Evolutionary conservation across 2,329 filamentous ascomycete genomes (phyloP).

Genomic region (Blumeriella jaapii): DNA sequence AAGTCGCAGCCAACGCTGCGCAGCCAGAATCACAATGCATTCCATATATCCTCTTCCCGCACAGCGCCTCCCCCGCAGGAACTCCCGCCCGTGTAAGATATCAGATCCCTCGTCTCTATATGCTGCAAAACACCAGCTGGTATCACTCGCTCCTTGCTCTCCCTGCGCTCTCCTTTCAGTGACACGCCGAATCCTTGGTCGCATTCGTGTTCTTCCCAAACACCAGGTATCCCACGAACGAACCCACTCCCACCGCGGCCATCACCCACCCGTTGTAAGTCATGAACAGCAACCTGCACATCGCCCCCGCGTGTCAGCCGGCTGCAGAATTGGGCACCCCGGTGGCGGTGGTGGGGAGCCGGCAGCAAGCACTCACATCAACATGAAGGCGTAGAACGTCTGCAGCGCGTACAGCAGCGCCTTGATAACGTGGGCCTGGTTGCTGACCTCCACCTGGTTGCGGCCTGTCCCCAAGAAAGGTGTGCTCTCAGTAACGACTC

Average conservation of each 20-base stretch:
- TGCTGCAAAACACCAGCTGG: neutral
- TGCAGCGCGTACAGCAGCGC: slow-evolving; percentile 78
- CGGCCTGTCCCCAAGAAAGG: slow-evolving; percentile 63
- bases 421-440: slow-evolving; percentile 66
- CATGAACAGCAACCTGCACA: slow-evolving; percentile 85
- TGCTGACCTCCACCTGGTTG: slow-evolving; percentile 47
- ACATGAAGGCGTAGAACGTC: slow-evolving; percentile 98
- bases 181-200: slow-evolving; percentile 82
- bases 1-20: slow-evolving; percentile 5
- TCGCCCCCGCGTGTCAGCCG: slow-evolving; percentile 10
- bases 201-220: slow-evolving; percentile 63
- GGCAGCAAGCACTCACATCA: slow-evolving; percentile 63
- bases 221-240: slow-evolving; percentile 74
- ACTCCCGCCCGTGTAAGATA: slow-evolving; percentile 1
- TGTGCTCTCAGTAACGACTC: slow-evolving; percentile 45
- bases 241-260: slow-evolving; percentile 78
- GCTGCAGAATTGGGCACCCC: neutral
- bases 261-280: slow-evolving; percentile 99
- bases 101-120: neutral
- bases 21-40: slow-evolving; percentile 4
- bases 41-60: no score
- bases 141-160: neutral
- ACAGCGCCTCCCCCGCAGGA: no score
- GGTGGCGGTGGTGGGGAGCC: no score
- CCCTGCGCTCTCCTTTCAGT: slow-evolving; percentile 37